A percentile compares a stretch with the other conserved stretches of the same genome.
These are phyloP conservation scores for Rhinocladiella mackenziei DNA, from an alignment of 2,329 filamentous ascomycete species.

Conservation along the genomic window DNA sequence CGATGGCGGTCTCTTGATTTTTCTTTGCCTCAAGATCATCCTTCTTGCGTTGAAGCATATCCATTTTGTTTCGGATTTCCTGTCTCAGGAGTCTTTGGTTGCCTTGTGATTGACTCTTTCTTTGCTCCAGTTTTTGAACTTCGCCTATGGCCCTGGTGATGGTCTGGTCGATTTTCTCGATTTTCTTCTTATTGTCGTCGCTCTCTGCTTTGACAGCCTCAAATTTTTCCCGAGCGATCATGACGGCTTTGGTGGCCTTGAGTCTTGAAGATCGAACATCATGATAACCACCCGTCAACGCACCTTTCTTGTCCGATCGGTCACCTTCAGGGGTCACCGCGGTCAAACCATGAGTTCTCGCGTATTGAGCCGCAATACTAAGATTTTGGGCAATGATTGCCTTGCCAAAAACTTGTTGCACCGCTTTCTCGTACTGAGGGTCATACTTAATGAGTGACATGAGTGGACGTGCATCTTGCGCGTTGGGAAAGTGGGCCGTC, in stretches of 20 bases:
- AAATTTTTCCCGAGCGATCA: conserved; percentile 69
- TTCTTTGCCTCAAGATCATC: conserved; percentile 71
- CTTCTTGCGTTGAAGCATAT: conserved; percentile 67
- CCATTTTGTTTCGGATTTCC: conserved; percentile 71
- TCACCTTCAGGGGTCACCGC: conserved; percentile 95
- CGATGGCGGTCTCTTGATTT: conserved; percentile 61
- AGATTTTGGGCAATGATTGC: conserved; percentile 91
- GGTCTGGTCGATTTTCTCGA: conserved; percentile 79
- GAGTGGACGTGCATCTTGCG: conserved; percentile 81
- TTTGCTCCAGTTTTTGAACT: conserved; percentile 76
- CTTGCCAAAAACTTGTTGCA: conserved; percentile 92
- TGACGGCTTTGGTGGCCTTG: conserved; percentile 73
- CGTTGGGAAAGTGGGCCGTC: conserved; percentile 72
- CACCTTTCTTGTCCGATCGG: conserved; percentile 89
- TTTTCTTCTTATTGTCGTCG: conserved; percentile 61
- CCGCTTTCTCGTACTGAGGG: conserved; percentile 71
- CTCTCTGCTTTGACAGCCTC: conserved; percentile 64
- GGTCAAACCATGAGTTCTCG: conserved; percentile 83
- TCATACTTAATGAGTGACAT: conserved; percentile 82
- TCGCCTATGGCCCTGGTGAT: conserved; percentile 84
- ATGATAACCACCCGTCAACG: conserved; percentile 90
- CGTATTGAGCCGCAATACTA: conserved; percentile 82
- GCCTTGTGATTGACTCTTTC: conserved; percentile 70
- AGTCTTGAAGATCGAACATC: conserved; percentile 81
- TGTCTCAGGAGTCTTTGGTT: conserved; percentile 75